Evolutionary conservation across 2,329 filamentous ascomycete genomes (phyloP).

Genomic region (Neurospora crassa): DNA sequence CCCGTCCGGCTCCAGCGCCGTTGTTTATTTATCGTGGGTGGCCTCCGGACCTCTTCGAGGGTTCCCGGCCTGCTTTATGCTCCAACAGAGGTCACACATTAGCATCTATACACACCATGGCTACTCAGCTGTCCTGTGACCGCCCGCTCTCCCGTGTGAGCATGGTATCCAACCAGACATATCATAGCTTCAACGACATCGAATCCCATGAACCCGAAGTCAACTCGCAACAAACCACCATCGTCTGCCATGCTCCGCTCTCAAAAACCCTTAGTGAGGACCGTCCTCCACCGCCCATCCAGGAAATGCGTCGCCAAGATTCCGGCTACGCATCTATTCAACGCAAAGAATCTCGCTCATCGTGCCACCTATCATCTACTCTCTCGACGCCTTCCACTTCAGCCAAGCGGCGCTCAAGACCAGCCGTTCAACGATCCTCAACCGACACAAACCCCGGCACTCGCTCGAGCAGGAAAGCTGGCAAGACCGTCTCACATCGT

Average conservation of each 20-base stretch:
- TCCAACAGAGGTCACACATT: slow-evolving; percentile 1
- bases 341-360: slow-evolving; percentile 28
- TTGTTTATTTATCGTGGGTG: slow-evolving; percentile 6
- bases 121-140: slow-evolving; percentile 11
- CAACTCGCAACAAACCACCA: slow-evolving; percentile 17
- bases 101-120: slow-evolving; percentile 10
- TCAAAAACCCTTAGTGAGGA: slow-evolving; percentile 8
- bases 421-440: slow-evolving; percentile 30
- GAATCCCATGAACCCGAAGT: slow-evolving; percentile 34
- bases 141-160: slow-evolving; percentile 29
- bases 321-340: slow-evolving; percentile 48
- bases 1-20: not conserved
- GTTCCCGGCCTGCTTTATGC: slow-evolving; percentile 11
- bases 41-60: slow-evolving; percentile 3
- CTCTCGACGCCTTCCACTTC: slow-evolving; percentile 22
- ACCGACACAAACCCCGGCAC: slow-evolving; percentile 26
- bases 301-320: slow-evolving; percentile 44
- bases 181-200: slow-evolving; percentile 44
- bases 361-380: slow-evolving; percentile 20
- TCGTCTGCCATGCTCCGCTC: slow-evolving; percentile 8
- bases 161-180: slow-evolving; percentile 39
- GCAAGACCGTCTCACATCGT: slow-evolving; percentile 18
- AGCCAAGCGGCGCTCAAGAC: slow-evolving; percentile 28
- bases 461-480: slow-evolving; percentile 17
- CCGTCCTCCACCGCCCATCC: slow-evolving; percentile 24